phyloP scores from a whole-genome alignment of 1,284 basidiomycete genomes.

The Apiotrichum mycotoxinovorans region DNA sequence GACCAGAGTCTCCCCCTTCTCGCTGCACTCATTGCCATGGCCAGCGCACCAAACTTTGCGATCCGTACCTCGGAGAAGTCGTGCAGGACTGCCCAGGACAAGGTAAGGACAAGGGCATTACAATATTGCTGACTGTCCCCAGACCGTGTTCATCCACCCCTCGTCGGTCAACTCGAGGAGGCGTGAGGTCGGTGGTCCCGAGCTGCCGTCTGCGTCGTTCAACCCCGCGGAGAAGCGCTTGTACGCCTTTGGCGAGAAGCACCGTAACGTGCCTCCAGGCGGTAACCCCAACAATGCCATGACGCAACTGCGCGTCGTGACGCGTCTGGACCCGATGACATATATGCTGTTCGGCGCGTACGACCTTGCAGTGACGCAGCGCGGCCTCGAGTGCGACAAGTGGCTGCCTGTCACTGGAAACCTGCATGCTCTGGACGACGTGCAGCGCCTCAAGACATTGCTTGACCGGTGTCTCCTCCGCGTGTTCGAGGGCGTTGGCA shows the following conservation, averaged over 20 bases:
- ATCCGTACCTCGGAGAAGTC: slow-evolving; percentile 70
- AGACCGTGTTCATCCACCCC: slow-evolving; percentile 62
- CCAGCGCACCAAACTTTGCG: slow-evolving; percentile 90
- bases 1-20: slow-evolving; percentile 73
- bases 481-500: slow-evolving; percentile 81
- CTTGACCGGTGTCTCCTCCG: slow-evolving; percentile 84
- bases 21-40: slow-evolving; percentile 78
- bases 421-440: slow-evolving; percentile 71
- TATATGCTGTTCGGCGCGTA: slow-evolving; percentile 92
- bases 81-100: slow-evolving; percentile 78
- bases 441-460: slow-evolving; percentile 75
- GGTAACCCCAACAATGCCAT: slow-evolving; percentile 33
- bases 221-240: slow-evolving; percentile 66
- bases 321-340: slow-evolving; percentile 80
- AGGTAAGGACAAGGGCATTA: slow-evolving; percentile 57
- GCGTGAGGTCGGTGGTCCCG: slow-evolving; percentile 55
- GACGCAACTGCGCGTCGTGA: slow-evolving; percentile 66
- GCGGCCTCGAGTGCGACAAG: slow-evolving; percentile 77
- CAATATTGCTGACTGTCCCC: background rate
- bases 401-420: slow-evolving; percentile 86
- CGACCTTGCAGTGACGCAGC: slow-evolving; percentile 63
- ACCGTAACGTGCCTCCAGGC: slow-evolving; percentile 58
- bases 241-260: slow-evolving; percentile 81
- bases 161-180: slow-evolving; percentile 81
- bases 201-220: slow-evolving; percentile 50